A percentile compares a stretch with the other conserved stretches of the same genome.
These are phyloP conservation scores for Phytophthora constricta DNA, from an alignment of 352 stramenopile genomes.

Conservation along the genomic window DNA sequence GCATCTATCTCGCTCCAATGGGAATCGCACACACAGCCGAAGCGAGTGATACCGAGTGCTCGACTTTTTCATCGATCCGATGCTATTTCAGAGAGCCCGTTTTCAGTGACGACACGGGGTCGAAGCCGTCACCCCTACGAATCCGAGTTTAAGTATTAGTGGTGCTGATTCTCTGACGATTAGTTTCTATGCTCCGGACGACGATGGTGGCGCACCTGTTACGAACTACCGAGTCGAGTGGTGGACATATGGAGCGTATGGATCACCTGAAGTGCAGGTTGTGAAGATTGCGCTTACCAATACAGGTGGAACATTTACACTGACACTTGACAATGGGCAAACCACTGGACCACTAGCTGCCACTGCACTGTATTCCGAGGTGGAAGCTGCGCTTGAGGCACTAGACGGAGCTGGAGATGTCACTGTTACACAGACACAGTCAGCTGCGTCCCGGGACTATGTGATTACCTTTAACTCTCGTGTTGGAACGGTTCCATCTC, in stretches of 20 bases:
- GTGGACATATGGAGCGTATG: slow-evolving; percentile 69
- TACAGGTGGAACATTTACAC: slow-evolving; percentile 84
- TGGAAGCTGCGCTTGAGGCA: slow-evolving; percentile 83
- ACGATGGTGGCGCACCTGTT: slow-evolving; percentile 88
- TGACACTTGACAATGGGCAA: slow-evolving; percentile 56
- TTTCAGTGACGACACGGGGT: slow-evolving; percentile 59
- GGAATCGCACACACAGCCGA: slow-evolving; percentile 89
- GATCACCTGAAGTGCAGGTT: slow-evolving; percentile 70
- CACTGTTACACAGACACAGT: slow-evolving; percentile 51
- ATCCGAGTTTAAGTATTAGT: slow-evolving; percentile 52
- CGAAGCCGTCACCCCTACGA: slow-evolving; percentile 63
- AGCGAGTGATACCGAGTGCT: slow-evolving; percentile 82
- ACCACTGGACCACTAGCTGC: slow-evolving; percentile 63
- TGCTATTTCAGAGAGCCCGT: slow-evolving; percentile 71
- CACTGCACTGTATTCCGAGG: slow-evolving; percentile 65
- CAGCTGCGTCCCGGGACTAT: slow-evolving; percentile 46
- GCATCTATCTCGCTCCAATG: slow-evolving; percentile 89
- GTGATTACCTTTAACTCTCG: slow-evolving; percentile 67
- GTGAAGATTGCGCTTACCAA: slow-evolving; percentile 85
- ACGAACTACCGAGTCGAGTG: slow-evolving; percentile 91
- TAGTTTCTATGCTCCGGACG: slow-evolving; percentile 79
- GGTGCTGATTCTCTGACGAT: slow-evolving; percentile 72
- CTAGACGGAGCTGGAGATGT: slow-evolving; percentile 85
- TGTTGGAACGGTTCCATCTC: slow-evolving; percentile 31
- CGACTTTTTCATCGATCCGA: slow-evolving; percentile 86